These are phyloP conservation scores for maize (Zea mays) DNA, from an alignment of 176 grass and related monocot species.

Conservation along the genomic window Zm-B73-REFERENCE-NAM-5.0 NC_050096.1:158675001-158675500, in stretches of 20 bases:
- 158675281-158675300: background rate
- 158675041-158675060: background rate
- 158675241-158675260: background rate
- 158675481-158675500: too few relatives aligned
- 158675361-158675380: background rate
- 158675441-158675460: background rate
- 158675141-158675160: background rate
- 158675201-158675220: background rate
- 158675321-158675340: slow-evolving; percentile 27
- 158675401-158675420: background rate
- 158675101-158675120: background rate
- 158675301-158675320: slow-evolving; percentile 4
- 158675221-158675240: background rate
- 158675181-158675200: background rate
- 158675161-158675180: background rate
- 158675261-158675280: slow-evolving; percentile 20
- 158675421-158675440: background rate
- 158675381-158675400: background rate
- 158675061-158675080: background rate
- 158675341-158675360: background rate
- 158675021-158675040: background rate
- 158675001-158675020: background rate
- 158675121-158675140: background rate
- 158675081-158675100: background rate
- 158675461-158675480: too few relatives aligned